Evolutionary conservation across 768 basidiomycete genomes (phyloP).

Genomic region (Mycena kentingensis): DNA sequence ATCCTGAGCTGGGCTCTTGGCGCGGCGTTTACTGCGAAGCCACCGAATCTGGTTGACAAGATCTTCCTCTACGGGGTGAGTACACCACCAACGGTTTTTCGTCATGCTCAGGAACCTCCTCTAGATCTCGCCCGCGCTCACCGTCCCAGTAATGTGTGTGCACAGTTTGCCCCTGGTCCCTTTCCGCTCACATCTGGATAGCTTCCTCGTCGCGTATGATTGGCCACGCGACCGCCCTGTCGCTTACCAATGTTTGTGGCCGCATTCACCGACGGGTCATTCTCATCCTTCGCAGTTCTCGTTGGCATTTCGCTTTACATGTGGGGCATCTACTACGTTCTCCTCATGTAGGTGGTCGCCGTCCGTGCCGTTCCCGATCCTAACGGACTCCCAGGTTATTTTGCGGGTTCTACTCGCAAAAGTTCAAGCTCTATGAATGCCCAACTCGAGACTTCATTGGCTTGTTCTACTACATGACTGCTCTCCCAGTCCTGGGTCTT

Average conservation of each 20-base stretch:
- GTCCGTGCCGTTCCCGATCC: neutral
- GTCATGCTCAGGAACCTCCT: neutral
- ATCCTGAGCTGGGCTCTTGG: conserved; percentile 71
- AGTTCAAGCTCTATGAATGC: conserved; percentile 33
- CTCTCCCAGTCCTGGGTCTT: conserved; percentile 66
- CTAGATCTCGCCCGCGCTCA: conserved; percentile 59
- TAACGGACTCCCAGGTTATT: conserved; percentile 32
- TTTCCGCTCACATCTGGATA: conserved; percentile 13
- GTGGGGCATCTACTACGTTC: conserved; percentile 60
- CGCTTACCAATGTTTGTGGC: conserved; percentile 59
- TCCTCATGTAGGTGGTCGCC: conserved; percentile 46
- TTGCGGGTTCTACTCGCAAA: conserved; percentile 43
- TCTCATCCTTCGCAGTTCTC: conserved; percentile 9
- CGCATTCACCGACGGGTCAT: conserved; percentile 1
- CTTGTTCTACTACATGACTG: conserved; percentile 51
- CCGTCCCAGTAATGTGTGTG: conserved; percentile 58
- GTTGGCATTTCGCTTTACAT: conserved; percentile 26
- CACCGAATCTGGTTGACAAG: conserved; percentile 52
- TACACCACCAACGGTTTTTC: conserved; percentile 24
- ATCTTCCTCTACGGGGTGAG: conserved; percentile 60
- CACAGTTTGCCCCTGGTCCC: neutral
- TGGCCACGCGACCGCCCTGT: conserved; percentile 63
- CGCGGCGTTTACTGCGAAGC: conserved; percentile 49
- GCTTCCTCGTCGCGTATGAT: conserved; percentile 68
- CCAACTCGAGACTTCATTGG: conserved; percentile 48